Evolutionary conservation across 345 rosid species (phyloP), one percentile per base, ranked within the genome.

Genomic region (Mallotus nudiflorus): DNA sequence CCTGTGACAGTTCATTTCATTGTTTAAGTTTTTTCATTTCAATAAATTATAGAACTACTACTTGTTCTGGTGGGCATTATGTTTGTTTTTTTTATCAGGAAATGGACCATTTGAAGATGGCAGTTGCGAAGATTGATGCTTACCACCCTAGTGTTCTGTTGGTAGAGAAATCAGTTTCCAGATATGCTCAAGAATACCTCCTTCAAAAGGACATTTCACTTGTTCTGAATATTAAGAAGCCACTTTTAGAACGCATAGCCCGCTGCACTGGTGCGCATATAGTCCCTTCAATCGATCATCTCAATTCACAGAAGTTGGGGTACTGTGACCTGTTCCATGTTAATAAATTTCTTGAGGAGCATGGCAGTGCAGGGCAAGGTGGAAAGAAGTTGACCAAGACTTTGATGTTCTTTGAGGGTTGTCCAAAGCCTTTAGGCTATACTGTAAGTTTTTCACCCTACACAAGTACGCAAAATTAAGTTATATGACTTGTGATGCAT

Each of bases 71-170:
- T 42, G 45, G 39, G 55, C 39, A 48, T 31, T 49, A 10, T 65
- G 42, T 19, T 33, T 33, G 3, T 33, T 6, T 33, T 0, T 24
- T 35, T 69, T 16, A 56, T 78, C 63, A 94, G 98, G 98, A 94
- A 88, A 90, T 87, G 82, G 96, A 94, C 83, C 95, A 91, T 85
- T 73, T 94, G 76, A 94, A 87, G 85, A 94, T 91, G 97, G 93
- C 97, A 59, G 98, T 94, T 59, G 86, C 98, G 40, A 94, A 88
- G 86, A 91, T 94, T 79, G 91, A 81, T 44, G 88, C 85, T n/a
- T 91, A 86, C 71, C 89, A 87, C 59, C 98, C 98, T 50, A 82
- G 88, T 75, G 77, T 94, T 67, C 85, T 94, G 71, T 85, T 94
- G 70, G 98, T 94, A 1, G 98, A 94, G 88, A 94, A 90, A 68